A percentile compares a stretch with the other conserved stretches of the same genome.
phyloP scores from a whole-genome alignment of 2,329 filamentous ascomycete species.

The Cadophora sp. region DNA sequence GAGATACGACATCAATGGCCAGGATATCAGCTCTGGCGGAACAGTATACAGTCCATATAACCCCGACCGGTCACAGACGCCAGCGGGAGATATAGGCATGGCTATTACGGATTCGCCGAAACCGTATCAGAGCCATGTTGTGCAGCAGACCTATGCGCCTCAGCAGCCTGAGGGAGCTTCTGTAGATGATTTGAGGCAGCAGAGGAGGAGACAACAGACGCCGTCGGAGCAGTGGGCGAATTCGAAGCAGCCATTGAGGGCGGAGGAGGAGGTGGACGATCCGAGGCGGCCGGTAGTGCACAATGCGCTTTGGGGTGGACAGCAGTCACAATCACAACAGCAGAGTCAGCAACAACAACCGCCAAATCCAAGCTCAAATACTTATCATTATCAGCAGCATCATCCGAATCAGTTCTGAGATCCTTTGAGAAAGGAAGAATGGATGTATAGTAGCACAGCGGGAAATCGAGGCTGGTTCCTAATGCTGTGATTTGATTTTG shows the following conservation, averaged over 20 bases:
- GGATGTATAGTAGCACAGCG: not conserved
- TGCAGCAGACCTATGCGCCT: conserved; percentile 23
- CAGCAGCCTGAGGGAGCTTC: conserved; percentile 31
- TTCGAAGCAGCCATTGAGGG: conserved; percentile 20
- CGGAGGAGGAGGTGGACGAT: not conserved
- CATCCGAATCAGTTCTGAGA: conserved; percentile 1
- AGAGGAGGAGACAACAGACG: conserved; percentile 25
- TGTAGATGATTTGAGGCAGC: conserved; percentile 32
- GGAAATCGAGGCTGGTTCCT: conserved; percentile 14
- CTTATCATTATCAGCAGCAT: not conserved
- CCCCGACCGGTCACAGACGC: not conserved
- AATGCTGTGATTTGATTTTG: not conserved
- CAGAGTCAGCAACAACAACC: not conserved
- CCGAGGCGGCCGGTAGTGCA: conserved; percentile 25
- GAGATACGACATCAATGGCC: conserved; percentile 40
- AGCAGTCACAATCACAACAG: not conserved
- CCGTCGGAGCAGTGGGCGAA: conserved; percentile 33
- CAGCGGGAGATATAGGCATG: conserved; percentile 34
- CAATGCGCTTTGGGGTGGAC: conserved; percentile 32
- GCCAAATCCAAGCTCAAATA: not conserved
- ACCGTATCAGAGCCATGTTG: conserved; percentile 35
- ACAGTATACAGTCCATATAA: conserved; percentile 23
- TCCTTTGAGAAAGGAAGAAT: not conserved
- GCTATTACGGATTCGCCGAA: conserved; percentile 32
- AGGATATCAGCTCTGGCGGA: conserved; percentile 35